Evolutionary conservation across 768 basidiomycete genomes (phyloP).

Genomic region (Porpolomopsis calyptriformis): DNA sequence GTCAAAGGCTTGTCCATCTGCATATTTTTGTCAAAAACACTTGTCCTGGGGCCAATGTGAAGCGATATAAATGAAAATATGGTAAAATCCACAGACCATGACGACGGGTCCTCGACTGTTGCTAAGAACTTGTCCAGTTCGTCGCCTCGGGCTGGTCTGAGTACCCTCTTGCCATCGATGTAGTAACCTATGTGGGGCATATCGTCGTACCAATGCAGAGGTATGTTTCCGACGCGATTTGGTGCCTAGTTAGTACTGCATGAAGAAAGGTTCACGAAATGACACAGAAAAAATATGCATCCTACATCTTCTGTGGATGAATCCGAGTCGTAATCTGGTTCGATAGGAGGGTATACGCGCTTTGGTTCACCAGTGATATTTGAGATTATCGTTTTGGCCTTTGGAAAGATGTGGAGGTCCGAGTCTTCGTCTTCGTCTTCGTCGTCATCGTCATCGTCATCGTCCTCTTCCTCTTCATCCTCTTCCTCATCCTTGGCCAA

Average conservation of each 20-base stretch:
- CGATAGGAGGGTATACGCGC: constrained; percentile 78
- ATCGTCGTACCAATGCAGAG: constrained; percentile 99
- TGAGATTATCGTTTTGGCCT: constrained; percentile 60
- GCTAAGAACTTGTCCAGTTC: constrained; percentile 94
- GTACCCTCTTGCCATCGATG: constrained; percentile 86
- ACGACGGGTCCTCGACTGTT: constrained; percentile 82
- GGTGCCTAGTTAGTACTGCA: constrained; percentile 48
- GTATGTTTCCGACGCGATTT: constrained; percentile 92
- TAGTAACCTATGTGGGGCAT: constrained; percentile 98
- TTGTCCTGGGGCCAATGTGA: constrained; percentile 53
- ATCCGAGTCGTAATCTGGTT: constrained; percentile 84
- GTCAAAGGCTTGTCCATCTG: constrained; percentile 82
- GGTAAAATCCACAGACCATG: constrained; percentile 48
- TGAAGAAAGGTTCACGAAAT: constrained; percentile 10
- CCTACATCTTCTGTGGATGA: constrained; percentile 86
- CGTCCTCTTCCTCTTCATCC: constrained; percentile 32
- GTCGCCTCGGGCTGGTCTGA: constrained; percentile 90
- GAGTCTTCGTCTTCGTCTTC: constrained; percentile 33
- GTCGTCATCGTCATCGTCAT: constrained; percentile 21
- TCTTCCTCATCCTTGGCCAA: no score
- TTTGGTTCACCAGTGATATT: constrained; percentile 78
- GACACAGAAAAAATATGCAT: constrained; percentile 10
- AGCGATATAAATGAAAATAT: constrained; percentile 2
- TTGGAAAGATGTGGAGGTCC: constrained; percentile 47
- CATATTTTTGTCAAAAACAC: constrained; percentile 81